Conservation (phyloP, 2,329 filamentous ascomycete species). For the Mollisia scopiformis region DNA sequence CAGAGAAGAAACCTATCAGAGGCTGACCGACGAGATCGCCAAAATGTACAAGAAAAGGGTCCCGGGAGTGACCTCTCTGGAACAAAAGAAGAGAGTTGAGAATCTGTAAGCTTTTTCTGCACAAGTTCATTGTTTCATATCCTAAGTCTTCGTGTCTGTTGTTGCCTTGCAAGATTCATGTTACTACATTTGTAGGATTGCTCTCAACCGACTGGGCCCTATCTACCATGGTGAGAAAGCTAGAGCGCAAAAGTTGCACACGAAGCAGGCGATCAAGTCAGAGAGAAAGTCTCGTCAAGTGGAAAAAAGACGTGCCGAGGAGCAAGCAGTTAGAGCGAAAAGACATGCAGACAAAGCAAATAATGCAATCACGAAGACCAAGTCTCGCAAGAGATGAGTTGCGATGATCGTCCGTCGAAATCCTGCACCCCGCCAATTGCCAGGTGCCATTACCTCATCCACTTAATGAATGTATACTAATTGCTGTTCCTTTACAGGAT, state of each 20-base stretch:
- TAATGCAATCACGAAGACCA: background rate
- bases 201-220: background rate
- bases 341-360: background rate
- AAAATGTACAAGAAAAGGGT: slow-evolving; percentile 31
- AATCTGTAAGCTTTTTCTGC: slow-evolving; percentile 34
- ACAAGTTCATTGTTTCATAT: too few species aligned
- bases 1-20: slow-evolving; percentile 30
- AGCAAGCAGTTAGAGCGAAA: background rate
- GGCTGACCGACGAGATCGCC: slow-evolving; percentile 32
- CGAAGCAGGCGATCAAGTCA: background rate
- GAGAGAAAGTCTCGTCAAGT: background rate
- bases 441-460: background rate
- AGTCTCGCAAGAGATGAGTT: background rate
- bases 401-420: background rate
- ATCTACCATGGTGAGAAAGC: background rate
- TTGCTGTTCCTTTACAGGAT: slow-evolving; percentile 24
- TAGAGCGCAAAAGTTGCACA: background rate
- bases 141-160: too few species aligned
- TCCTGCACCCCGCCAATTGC: background rate
- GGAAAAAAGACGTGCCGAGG: background rate
- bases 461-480: slow-evolving; percentile 12
- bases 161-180: too few species aligned
- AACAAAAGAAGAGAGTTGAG: slow-evolving; percentile 56
- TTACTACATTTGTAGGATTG: background rate
- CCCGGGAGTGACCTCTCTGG: slow-evolving; percentile 44